Percentiles rank a stretch among this genome's conserved stretches.
phyloP scores from a whole-genome alignment of 768 basidiomycete species.

The Amylocystis lapponica region DNA sequence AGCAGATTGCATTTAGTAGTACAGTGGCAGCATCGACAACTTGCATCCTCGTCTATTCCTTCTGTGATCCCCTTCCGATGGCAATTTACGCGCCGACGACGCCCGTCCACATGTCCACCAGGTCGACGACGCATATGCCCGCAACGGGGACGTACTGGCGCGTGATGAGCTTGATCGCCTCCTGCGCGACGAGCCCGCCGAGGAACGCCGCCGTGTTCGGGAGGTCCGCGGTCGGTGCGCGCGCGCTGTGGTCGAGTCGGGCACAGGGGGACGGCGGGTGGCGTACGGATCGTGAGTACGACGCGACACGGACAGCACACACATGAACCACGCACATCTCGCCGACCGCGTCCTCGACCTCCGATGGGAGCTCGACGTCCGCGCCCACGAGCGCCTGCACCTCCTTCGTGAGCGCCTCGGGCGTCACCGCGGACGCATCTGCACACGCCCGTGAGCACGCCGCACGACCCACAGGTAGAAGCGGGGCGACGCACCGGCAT shows the following conservation, averaged over 20 bases:
- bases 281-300: not conserved
- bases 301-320: not conserved
- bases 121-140: conserved; percentile 79
- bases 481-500: conserved; percentile 5
- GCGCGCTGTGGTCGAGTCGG: conserved; percentile 42
- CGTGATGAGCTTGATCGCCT: conserved; percentile 95
- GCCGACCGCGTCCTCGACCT: conserved; percentile 54
- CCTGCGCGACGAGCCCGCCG: conserved; percentile 92
- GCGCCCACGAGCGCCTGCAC: conserved; percentile 46
- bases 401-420: conserved; percentile 47
- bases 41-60: no score
- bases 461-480: not conserved
- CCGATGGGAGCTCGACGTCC: conserved; percentile 44
- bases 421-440: conserved; percentile 32
- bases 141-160: conserved; percentile 91
- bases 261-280: not conserved
- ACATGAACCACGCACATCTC: conserved; percentile 83
- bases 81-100: conserved; percentile 26
- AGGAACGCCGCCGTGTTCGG: conserved; percentile 93
- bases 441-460: not conserved
- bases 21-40: no score
- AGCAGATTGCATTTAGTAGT: no score
- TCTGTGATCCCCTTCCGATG: not conserved
- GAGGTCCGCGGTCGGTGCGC: conserved; percentile 77
- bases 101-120: conserved; percentile 77